Evolutionary conservation across 805 yeast genomes (phyloP), one percentile per base, ranked within the genome.

Genomic region (Huiozyma naganishii): DNA sequence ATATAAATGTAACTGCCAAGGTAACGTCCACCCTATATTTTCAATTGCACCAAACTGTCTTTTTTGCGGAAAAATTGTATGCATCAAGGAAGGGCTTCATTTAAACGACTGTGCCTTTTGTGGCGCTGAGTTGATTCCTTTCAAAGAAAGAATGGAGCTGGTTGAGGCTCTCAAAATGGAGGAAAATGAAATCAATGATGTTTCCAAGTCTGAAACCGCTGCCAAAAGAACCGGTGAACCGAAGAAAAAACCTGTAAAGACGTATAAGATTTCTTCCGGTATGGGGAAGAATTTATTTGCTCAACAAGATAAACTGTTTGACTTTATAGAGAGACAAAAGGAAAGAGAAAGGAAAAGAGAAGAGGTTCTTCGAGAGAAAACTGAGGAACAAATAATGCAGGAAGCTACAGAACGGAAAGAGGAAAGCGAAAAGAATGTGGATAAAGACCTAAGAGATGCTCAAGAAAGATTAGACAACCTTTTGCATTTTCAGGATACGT

Each of bases 11-110:
- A 76, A 81, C 48, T 89, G 97, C 57, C 84, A 81, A 78, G 97
- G 90, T 1, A 75, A 83, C 0, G 69, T 83, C 47, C 98, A 92
- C 57, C 95, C 96, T 3, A 65, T 92, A 29, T 83, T 87, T 49
- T 94, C 85, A 45, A 73, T 83, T 49, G 92, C 94, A 2, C 97
- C 98, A 1, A 92, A 92, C 59, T 92, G 99, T 55, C 64, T 92
- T 36, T 79, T 83, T 47, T 92, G 99, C 61, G 99, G 99, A 8
- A 85, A 88, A 61, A 85, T 92, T 36, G 85, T 92, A 2, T 92
- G 99, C 66, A 72, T 74, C 4, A 80, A 80, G 52, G 97, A 92
- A 57, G 97, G 97, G 0, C 45, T 62, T 9, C 55, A 61, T 46
- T 66, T 86, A 27, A 92, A 89, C 47, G 92, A 92, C 4, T 92